Percentiles rank a stretch among this genome's conserved stretches.
These are phyloP conservation scores for Fraxinus quadrangulata DNA, from an alignment of 257 asterid genomes.

Conservation along the genomic window DNA sequence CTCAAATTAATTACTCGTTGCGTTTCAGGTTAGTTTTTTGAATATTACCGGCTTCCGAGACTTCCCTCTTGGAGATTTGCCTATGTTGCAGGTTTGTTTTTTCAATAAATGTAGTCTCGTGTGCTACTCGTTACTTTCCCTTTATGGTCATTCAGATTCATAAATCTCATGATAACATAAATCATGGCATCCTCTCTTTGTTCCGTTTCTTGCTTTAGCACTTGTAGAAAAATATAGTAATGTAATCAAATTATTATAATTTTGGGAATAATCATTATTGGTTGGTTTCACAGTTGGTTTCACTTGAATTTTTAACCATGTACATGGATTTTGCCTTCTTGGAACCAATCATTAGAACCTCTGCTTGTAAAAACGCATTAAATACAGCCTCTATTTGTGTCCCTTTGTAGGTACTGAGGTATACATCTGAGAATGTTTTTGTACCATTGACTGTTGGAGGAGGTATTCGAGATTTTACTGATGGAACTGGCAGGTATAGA, in stretches of 20 bases:
- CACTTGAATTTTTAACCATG: neutral
- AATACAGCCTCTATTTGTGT: conserved; percentile 12
- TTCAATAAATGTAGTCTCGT: neutral
- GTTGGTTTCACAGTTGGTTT: too few species aligned
- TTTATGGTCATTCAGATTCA: conserved; percentile 14
- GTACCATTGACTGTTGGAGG: conserved; percentile 98
- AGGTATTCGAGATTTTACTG: conserved; percentile 91
- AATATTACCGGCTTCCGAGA: conserved; percentile 96
- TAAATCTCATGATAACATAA: neutral
- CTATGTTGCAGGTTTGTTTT: conserved; percentile 83
- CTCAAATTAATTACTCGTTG: conserved; percentile 7
- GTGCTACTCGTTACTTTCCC: neutral
- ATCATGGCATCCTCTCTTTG: conserved; percentile 17
- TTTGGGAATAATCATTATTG: neutral
- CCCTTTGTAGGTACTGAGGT: conserved; percentile 62
- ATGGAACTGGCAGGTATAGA: conserved; percentile 74
- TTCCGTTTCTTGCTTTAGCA: neutral
- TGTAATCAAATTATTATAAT: neutral
- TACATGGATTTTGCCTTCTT: neutral
- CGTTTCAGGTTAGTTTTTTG: conserved; percentile 79
- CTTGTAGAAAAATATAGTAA: neutral
- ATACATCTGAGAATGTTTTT: conserved; percentile 77
- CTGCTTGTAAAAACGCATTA: conserved; percentile 9
- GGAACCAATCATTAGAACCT: neutral
- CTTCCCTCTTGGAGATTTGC: conserved; percentile 95